phyloP scores from a whole-genome alignment of 2,329 filamentous ascomycete species.

The Didymella sp. region DNA sequence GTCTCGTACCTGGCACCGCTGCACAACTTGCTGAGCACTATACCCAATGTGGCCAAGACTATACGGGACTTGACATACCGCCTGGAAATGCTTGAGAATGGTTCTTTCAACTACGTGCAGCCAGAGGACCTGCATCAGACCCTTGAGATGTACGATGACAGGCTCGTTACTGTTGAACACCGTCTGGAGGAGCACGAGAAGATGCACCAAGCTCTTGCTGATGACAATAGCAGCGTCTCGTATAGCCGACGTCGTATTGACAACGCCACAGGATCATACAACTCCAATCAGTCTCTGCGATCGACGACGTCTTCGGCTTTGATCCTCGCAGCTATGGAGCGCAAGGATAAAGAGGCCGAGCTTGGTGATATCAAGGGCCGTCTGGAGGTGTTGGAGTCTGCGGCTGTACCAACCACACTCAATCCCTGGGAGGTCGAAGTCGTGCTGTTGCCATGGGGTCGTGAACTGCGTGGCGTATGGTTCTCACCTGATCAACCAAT shows the following conservation, averaged over 20 bases:
- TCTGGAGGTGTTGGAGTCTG: conserved; percentile 63
- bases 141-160: conserved; percentile 70
- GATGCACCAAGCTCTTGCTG: conserved; percentile 41
- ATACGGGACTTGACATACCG: conserved; percentile 69
- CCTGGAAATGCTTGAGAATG: conserved; percentile 72
- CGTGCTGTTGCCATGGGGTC: conserved; percentile 74
- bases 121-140: conserved; percentile 74
- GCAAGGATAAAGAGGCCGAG: conserved; percentile 52
- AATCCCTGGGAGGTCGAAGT: conserved; percentile 79
- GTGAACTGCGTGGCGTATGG: conserved; percentile 62
- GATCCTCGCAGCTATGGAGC: conserved; percentile 45
- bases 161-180: conserved; percentile 73
- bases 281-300: conserved; percentile 47
- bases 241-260: conserved; percentile 41
- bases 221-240: conserved; percentile 37
- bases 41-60: conserved; percentile 54
- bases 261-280: conserved; percentile 49
- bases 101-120: conserved; percentile 70
- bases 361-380: conserved; percentile 58
- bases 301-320: conserved; percentile 51
- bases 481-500: conserved; percentile 53
- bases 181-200: conserved; percentile 53
- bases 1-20: conserved; percentile 46
- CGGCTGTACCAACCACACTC: conserved; percentile 64
- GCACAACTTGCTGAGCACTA: conserved; percentile 47